Evolutionary conservation across 1,139 yeast genomes (phyloP).

Genomic region (Debaryomyces singareniensis): DNA sequence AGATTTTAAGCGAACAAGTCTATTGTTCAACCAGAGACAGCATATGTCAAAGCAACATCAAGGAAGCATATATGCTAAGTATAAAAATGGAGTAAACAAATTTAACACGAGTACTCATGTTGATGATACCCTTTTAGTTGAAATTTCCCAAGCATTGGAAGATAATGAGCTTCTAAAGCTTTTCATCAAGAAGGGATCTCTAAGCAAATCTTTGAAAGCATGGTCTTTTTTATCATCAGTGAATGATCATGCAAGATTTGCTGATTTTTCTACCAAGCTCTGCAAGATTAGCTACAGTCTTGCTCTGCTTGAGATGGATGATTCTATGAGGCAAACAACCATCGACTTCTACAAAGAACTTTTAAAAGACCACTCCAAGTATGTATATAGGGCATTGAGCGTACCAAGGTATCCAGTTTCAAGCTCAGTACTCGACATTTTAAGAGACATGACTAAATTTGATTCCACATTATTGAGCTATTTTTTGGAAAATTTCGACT

Average conservation of each 20-base stretch:
- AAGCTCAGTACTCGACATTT: constrained; percentile 52
- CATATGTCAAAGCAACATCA: too few species aligned
- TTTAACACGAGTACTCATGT: constrained; percentile 12
- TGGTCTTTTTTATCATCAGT: constrained; percentile 64
- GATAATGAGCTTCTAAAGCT: constrained; percentile 6
- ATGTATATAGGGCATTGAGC: constrained; percentile 63
- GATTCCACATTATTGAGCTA: constrained; percentile 48
- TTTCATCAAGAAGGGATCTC: constrained; percentile 10
- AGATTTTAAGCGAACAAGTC: too few species aligned
- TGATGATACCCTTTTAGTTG: constrained; percentile 13
- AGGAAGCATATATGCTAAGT: too few species aligned
- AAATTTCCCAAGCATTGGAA: constrained; percentile 9
- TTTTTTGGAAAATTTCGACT: constrained; percentile 61
- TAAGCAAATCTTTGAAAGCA: constrained; percentile 17
- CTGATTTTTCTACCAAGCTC: constrained; percentile 31
- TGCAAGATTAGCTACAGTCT: constrained; percentile 19
- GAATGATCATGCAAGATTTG: constrained; percentile 52
- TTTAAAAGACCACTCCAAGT: constrained; percentile 50
- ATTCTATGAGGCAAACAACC: constrained; percentile 8
- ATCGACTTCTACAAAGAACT: constrained; percentile 42
- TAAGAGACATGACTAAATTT: constrained; percentile 47
- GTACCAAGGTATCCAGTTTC: constrained; percentile 54
- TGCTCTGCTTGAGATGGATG: constrained; percentile 6
- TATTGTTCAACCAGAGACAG: too few species aligned
- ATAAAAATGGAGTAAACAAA: too few species aligned